These are phyloP conservation scores for Diaporthe sp. DNA, from an alignment of 2,329 filamentous ascomycete species.

Conservation along the genomic window DNA sequence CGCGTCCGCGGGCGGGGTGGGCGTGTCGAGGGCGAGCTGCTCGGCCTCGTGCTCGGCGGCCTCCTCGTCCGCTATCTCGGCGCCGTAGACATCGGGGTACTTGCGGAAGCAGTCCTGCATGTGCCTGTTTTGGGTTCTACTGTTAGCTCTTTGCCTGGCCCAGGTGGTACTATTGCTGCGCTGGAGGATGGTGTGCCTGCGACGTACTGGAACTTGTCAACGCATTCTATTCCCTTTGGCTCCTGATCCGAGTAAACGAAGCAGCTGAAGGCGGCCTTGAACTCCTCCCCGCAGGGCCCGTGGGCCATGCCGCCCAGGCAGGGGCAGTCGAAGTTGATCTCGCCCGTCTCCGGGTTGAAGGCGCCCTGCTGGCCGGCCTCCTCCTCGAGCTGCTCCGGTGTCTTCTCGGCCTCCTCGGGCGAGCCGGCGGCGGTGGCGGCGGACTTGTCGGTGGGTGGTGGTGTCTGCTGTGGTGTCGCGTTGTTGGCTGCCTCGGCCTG, in stretches of 20 bases:
- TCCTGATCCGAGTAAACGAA: constrained; percentile 97
- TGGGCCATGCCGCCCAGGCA: constrained; percentile 97
- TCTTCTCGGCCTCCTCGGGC: constrained; percentile 45
- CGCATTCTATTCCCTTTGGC: constrained; percentile 97
- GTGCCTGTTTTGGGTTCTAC: constrained; percentile 66
- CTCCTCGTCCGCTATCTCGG: constrained; percentile 86
- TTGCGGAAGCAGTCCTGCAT: constrained; percentile 98
- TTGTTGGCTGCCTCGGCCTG: constrained; percentile 47
- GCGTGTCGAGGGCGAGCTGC: constrained; percentile 23
- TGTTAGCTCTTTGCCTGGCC: constrained; percentile 26
- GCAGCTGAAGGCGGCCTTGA: constrained; percentile 96
- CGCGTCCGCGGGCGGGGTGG: not conserved
- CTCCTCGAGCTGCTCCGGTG: constrained; percentile 75
- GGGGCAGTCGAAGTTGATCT: constrained; percentile 99
- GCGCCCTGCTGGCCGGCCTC: constrained; percentile 91
- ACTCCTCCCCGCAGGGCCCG: constrained; percentile 95
- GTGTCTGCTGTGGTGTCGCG: constrained; percentile 45
- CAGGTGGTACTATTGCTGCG: not conserved
- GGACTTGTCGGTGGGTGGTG: constrained; percentile 49
- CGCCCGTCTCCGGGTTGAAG: constrained; percentile 97
- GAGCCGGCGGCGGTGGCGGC: constrained; percentile 44
- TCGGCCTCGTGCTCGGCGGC: constrained; percentile 51
- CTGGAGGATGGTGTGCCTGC: too few relatives aligned
- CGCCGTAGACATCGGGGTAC: constrained; percentile 93
- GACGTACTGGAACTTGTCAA: constrained; percentile 95